Percentiles rank a stretch among this genome's conserved stretches.
Conservation (phyloP, 768 basidiomycete species). For the Suillus discolor region DNA sequence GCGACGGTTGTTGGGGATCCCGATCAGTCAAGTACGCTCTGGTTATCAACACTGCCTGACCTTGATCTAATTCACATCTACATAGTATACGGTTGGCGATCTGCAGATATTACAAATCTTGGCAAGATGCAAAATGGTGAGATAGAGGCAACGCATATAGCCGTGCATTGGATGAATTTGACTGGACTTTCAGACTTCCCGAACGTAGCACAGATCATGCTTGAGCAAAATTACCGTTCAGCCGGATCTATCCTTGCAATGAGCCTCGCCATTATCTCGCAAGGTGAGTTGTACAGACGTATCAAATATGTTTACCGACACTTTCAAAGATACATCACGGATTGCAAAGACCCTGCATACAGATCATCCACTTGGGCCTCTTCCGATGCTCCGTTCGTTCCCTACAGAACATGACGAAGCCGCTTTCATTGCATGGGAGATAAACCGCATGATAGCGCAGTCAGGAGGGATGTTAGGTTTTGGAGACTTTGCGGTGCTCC, state of each 20-base stretch:
- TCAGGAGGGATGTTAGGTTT: conserved; percentile 72
- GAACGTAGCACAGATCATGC: conserved; percentile 62
- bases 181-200: conserved; percentile 55
- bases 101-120: conserved; percentile 76
- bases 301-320: too few species aligned
- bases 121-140: conserved; percentile 68
- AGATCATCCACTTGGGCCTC: conserved; percentile 61
- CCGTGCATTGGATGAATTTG: not conserved
- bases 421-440: conserved; percentile 70
- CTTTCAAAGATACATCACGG: conserved; percentile 63
- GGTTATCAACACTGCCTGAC: not conserved
- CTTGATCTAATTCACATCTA: conserved; percentile 1
- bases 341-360: conserved; percentile 76
- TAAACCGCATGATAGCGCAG: conserved; percentile 74
- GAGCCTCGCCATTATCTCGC: conserved; percentile 76
- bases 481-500: conserved; percentile 83
- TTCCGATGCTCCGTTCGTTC: conserved; percentile 59
- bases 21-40: conserved; percentile 74
- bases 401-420: conserved; percentile 65
- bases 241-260: conserved; percentile 73
- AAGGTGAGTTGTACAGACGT: conserved; percentile 53
- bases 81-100: conserved; percentile 84
- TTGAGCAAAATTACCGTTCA: conserved; percentile 89
- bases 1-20: conserved; percentile 89
- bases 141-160: not conserved